Evolutionary conservation across 495 filamentous ascomycete species (phyloP).

Genomic region (Penicillium paradoxum): DNA sequence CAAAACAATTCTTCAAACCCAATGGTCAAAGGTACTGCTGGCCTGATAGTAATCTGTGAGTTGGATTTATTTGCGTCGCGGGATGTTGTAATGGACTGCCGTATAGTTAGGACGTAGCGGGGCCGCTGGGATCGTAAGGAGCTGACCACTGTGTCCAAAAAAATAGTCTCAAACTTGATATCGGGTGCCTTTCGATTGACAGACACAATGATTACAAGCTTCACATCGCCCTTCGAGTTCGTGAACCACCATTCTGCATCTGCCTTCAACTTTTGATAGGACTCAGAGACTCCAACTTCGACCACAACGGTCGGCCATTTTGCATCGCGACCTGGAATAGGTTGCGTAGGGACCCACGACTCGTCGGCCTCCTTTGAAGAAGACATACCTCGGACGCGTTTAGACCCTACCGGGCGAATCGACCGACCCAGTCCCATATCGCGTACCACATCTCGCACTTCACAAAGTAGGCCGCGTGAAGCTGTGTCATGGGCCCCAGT

Average conservation of each 20-base stretch:
- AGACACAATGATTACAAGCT: neutral
- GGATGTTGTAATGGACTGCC: neutral
- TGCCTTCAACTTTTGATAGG: neutral
- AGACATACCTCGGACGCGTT: neutral
- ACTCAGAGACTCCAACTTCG: neutral
- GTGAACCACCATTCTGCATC: constrained; percentile 1
- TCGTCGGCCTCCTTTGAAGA: neutral
- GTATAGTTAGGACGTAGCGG: neutral
- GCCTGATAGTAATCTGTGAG: neutral
- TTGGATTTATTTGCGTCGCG: neutral
- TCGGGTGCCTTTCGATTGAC: neutral
- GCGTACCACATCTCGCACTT: neutral
- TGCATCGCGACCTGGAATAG: neutral
- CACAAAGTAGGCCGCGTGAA: neutral
- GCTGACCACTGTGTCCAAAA: neutral
- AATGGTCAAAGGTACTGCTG: neutral
- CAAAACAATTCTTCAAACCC: neutral
- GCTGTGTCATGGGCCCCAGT: neutral
- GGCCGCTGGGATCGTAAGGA: neutral
- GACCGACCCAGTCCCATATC: neutral
- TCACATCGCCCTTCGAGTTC: neutral
- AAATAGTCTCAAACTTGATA: neutral
- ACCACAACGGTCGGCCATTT: neutral
- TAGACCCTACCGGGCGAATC: neutral
- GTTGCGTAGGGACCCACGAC: neutral